Conservation (phyloP, 306 rosid genomes). For the Mucuna pruriens region DNA sequence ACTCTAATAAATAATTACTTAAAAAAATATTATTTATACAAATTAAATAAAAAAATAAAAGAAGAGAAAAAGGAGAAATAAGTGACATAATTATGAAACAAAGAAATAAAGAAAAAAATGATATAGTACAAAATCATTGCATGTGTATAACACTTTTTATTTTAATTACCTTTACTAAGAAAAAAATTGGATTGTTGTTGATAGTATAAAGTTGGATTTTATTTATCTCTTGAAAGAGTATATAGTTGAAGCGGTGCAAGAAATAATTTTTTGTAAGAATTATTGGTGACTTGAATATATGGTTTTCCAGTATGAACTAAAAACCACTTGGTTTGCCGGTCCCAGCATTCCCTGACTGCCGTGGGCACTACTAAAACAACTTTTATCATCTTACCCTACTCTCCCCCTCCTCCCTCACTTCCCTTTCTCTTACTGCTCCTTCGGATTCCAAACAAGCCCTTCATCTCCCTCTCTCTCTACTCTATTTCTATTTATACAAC, state of each 20-base stretch:
- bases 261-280: background rate
- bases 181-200: no score
- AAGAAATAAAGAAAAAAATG: no score
- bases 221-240: no score
- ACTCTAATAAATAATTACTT: no score
- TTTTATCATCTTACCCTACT: conserved; percentile 23
- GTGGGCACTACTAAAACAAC: conserved; percentile 56
- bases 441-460: conserved; percentile 56
- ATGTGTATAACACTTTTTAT: no score
- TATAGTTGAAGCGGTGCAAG: background rate
- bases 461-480: conserved; percentile 27
- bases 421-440: conserved; percentile 12
- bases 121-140: no score
- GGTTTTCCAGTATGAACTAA: conserved; percentile 39
- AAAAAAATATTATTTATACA: no score
- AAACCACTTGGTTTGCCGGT: conserved; percentile 53
- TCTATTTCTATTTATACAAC: conserved; percentile 52
- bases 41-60: no score
- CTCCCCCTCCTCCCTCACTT: conserved; percentile 26
- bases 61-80: no score
- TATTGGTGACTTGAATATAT: conserved; percentile 30
- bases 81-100: no score
- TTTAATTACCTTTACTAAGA: no score
- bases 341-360: conserved; percentile 70
- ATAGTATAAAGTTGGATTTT: no score